These are phyloP conservation scores for Fusarium sp. DNA, from an alignment of 2,329 filamentous ascomycete genomes.

Conservation along the genomic window DNA sequence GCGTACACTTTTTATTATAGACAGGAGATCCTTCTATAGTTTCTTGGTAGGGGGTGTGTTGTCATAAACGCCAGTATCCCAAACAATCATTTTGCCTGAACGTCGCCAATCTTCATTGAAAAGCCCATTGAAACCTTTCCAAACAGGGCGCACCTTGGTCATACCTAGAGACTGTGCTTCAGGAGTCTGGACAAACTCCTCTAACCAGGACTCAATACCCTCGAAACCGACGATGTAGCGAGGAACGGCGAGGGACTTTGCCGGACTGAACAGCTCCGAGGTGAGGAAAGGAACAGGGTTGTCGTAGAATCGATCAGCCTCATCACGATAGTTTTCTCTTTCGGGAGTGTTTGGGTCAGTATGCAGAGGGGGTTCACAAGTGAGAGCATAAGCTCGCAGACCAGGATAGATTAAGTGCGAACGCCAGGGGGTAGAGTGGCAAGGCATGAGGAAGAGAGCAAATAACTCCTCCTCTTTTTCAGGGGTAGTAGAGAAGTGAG, in stretches of 20 bases:
- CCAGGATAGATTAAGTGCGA: conserved; percentile 82
- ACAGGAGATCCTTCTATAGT: not conserved
- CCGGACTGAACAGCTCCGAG: conserved; percentile 59
- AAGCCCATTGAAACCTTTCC: conserved; percentile 69
- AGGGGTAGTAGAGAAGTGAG: conserved; percentile 44
- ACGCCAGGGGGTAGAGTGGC: conserved; percentile 96
- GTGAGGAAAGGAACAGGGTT: conserved; percentile 67
- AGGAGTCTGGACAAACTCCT: conserved; percentile 57
- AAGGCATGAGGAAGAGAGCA: conserved; percentile 90
- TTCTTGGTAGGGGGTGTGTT: conserved; percentile 10
- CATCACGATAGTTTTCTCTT: conserved; percentile 80
- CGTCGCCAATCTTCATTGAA: conserved; percentile 72
- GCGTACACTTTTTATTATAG: not conserved
- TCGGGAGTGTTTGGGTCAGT: conserved; percentile 68
- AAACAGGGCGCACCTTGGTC: conserved; percentile 58
- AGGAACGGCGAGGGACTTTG: conserved; percentile 53
- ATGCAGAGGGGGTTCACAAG: conserved; percentile 88
- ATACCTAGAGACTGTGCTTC: conserved; percentile 57
- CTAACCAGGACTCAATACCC: conserved; percentile 63
- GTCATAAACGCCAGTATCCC: conserved; percentile 61
- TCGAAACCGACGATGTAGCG: conserved; percentile 72
- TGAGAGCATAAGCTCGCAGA: conserved; percentile 84
- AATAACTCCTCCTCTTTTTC: conserved; percentile 61
- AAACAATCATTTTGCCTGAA: conserved; percentile 68
- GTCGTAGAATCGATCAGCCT: conserved; percentile 92